A percentile compares a stretch with the other conserved stretches of the same genome.
Conservation (phyloP, 768 basidiomycete genomes). For the Russula compacta region DNA sequence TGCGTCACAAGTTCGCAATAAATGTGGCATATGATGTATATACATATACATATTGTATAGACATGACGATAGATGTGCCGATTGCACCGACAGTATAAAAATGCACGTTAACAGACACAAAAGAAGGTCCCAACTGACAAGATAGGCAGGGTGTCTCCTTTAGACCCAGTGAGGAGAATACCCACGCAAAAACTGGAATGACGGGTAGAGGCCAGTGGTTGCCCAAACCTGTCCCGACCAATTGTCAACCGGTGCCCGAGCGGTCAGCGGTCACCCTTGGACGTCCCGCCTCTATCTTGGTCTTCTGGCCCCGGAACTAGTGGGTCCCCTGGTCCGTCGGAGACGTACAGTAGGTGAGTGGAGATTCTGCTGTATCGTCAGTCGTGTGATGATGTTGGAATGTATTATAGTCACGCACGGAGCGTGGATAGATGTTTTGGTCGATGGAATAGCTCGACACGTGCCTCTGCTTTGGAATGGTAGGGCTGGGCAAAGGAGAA, state of each 20-base stretch:
- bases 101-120: neutral
- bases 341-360: neutral
- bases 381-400: neutral
- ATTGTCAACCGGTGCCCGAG: neutral
- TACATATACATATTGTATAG: neutral
- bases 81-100: neutral
- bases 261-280: neutral
- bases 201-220: no score
- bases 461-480: neutral
- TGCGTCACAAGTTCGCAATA: neutral
- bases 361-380: neutral
- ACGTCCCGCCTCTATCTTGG: neutral
- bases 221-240: neutral
- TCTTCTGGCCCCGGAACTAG: neutral
- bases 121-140: neutral
- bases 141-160: neutral
- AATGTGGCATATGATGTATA: neutral
- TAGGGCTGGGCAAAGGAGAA: neutral
- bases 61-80: neutral
- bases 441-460: neutral
- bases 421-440: neutral
- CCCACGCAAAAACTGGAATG: neutral
- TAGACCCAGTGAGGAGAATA: neutral
- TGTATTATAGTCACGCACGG: neutral
- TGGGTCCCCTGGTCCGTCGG: neutral